phyloP scores from a whole-genome alignment of 2,329 filamentous ascomycete genomes.

The Fusarium begoniae region DNA sequence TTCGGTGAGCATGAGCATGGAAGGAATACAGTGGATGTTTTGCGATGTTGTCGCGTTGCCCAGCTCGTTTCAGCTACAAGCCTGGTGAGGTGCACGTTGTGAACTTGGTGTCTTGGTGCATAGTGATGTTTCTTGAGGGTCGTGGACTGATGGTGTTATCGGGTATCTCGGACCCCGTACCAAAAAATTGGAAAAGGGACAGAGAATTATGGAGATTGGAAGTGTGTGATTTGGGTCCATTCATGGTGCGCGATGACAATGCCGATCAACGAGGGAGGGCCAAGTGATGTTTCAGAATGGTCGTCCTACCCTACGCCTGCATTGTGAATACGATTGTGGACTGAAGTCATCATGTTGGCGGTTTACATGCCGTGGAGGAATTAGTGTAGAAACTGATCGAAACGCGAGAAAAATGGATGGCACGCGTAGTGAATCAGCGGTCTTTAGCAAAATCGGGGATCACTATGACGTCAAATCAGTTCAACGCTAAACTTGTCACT shows the following conservation, averaged over 20 bases:
- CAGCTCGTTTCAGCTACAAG: too few species aligned
- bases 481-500: not conserved
- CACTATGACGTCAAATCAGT: conserved; percentile 13
- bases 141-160: not conserved
- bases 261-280: not conserved
- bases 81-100: not conserved
- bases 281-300: not conserved
- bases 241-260: not conserved
- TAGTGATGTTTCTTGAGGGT: not conserved
- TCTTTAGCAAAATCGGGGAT: not conserved
- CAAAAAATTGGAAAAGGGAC: not conserved
- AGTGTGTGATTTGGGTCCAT: not conserved
- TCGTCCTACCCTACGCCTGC: not conserved
- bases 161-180: not conserved
- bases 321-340: fast-evolving
- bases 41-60: fast-evolving
- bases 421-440: not conserved
- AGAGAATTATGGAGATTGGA: not conserved
- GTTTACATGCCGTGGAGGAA: too few species aligned
- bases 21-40: too few species aligned
- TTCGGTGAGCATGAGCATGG: fast-evolving
- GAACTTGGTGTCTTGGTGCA: not conserved
- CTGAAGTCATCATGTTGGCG: too few species aligned
- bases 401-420: not conserved
- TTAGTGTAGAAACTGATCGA: not conserved